phyloP scores from a whole-genome alignment of 1,284 basidiomycete genomes.

The Neonothopanus nambi region DNA sequence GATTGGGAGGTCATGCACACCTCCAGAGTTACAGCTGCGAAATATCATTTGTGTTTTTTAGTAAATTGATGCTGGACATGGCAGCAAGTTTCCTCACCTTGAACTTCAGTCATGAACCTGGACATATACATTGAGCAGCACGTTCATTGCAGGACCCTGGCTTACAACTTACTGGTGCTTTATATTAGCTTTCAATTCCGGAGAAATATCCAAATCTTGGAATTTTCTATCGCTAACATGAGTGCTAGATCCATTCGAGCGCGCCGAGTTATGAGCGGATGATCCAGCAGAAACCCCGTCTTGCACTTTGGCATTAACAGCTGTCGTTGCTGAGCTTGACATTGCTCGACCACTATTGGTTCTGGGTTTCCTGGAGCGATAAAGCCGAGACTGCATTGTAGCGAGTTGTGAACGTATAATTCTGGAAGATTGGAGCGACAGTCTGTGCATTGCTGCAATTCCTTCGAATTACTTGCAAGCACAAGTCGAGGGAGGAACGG shows the following conservation, averaged over 20 bases:
- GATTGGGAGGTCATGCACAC: background rate
- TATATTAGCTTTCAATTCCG: constrained; percentile 36
- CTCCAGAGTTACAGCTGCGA: constrained; percentile 2
- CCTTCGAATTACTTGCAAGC: too few species aligned
- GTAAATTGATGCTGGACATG: background rate
- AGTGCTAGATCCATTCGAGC: background rate
- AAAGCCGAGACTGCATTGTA: too few species aligned
- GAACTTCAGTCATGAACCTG: constrained; percentile 43
- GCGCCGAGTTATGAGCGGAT: too few species aligned
- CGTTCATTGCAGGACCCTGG: constrained; percentile 6
- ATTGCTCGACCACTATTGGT: too few species aligned
- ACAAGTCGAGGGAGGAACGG: too few species aligned
- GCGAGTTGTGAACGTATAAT: too few species aligned
- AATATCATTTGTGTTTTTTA: background rate
- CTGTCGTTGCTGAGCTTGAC: too few species aligned
- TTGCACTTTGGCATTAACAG: too few species aligned
- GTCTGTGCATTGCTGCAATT: too few species aligned
- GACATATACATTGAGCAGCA: background rate
- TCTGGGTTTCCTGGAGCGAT: too few species aligned
- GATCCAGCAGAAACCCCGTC: too few species aligned
- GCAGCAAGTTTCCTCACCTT: constrained; percentile 32
- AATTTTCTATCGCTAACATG: constrained; percentile 21
- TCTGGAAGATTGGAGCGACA: too few species aligned
- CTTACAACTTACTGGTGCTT: constrained; percentile 37
- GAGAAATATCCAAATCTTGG: constrained; percentile 30